Evolutionary conservation across 129 eudicot species (phyloP).

Genomic region (Pseudognaphalium luteoalbum): DNA sequence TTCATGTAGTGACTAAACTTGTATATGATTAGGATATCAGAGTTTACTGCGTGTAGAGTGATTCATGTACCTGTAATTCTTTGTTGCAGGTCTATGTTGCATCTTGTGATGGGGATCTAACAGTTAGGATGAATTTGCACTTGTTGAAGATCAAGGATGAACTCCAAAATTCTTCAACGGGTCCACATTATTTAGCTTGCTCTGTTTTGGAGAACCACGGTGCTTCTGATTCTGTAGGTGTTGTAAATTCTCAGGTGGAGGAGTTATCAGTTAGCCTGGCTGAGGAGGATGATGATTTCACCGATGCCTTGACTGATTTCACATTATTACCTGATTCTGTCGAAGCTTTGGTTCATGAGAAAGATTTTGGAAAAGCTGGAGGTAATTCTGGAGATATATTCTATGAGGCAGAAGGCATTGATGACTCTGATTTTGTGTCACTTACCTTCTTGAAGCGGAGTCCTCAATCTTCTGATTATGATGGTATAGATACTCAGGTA

Average conservation of each 20-base stretch:
- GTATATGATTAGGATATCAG: not conserved
- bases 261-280: slow-evolving; percentile 34
- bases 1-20: slow-evolving; percentile 11
- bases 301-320: slow-evolving; percentile 86
- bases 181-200: slow-evolving; percentile 72
- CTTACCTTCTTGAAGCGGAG: slow-evolving; percentile 61
- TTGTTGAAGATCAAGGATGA: slow-evolving; percentile 80
- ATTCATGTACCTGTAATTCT: slow-evolving; percentile 10
- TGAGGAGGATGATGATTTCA: slow-evolving; percentile 80
- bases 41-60: not conserved
- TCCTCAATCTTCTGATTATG: slow-evolving; percentile 78
- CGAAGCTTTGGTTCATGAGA: slow-evolving; percentile 46
- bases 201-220: slow-evolving; percentile 53
- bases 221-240: slow-evolving; percentile 32
- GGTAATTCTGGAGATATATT: slow-evolving; percentile 56
- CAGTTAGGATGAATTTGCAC: slow-evolving; percentile 80
- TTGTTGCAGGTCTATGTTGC: slow-evolving; percentile 73
- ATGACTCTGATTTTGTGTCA: slow-evolving; percentile 79
- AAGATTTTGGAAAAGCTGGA: slow-evolving; percentile 43
- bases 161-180: slow-evolving; percentile 58
- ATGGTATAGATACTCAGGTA: slow-evolving; percentile 94
- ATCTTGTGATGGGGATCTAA: slow-evolving; percentile 59
- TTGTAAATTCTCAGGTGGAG: slow-evolving; percentile 40
- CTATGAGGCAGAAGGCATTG: slow-evolving; percentile 73
- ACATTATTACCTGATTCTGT: slow-evolving; percentile 49